Evolutionary conservation across 192 early-diverging fungal genomes (phyloP), one percentile per base, ranked within the genome.

Genomic region (Rhizophagus clarus): DNA sequence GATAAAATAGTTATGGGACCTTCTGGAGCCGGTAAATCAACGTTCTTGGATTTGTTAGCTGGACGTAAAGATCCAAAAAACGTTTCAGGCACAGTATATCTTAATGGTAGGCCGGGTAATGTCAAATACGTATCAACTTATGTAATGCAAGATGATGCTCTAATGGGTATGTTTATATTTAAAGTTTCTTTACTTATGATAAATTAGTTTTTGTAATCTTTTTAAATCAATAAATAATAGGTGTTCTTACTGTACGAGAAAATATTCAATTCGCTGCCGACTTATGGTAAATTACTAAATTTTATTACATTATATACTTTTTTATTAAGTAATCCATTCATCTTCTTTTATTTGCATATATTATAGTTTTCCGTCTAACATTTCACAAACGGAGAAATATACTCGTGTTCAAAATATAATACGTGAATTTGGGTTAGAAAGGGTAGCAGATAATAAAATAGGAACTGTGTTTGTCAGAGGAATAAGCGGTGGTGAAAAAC

Each of bases 21-120:
- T 3, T 93, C 92, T 34, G 97, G 97, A 17, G 94, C 96, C 10
- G 97, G 96, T 49, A 98, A 97, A 85, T 92, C 95, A 10, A 96
- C 93, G 3, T 82, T 97, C n/a, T 86, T 98, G 31, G 94, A 95
- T 82, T 88, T 94, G 2, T 84, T 96, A 32, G 92, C 92, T 10
- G 92, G 91, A 3, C 93, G 93, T 63, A 85, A 88, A 47, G 85
- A 88, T 51, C 88, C 86, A 29, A 91, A 91, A 63, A 78, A 80
- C 29, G 84, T 91, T 37, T 84, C 87, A 0, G 91, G 92, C 4
- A 80, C 79, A 42, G 85, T 92, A 37, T 82, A 86, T 47, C 87
- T 88, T 71, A 88, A 88, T 56, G 90, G 88, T 7, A 84, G 73
- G 64, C 79, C 72, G 20, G 85, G 76, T 69, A 9, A 66, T 20